Base-by-base conservation (phyloP, 306 rosid species). In the Vigna reflexopilosa region DNA sequence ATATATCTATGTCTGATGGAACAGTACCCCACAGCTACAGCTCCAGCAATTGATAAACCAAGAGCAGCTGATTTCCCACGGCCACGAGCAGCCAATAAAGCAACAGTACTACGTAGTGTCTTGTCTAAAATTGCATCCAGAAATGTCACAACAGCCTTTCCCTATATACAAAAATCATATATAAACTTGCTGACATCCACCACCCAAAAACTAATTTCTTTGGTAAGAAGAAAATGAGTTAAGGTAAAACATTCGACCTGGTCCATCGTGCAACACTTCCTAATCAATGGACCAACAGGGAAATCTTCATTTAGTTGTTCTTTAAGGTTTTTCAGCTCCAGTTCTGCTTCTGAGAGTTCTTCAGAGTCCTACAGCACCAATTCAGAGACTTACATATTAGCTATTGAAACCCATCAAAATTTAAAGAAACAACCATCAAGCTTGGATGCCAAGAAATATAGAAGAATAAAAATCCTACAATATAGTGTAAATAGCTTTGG, bases 11-110 rank as follows among this genome's bases (percentile, higher is more conserved):
- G 67, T 32, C 67, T 34, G 26, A 57, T 70, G 75, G 54, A 76
- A 70, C 20, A 73, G 45, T 86, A 86, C 99, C 99, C 98, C 49
- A 91, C 91, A 78, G 99, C 97, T 83, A 93, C 42, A 72, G 99
- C 98, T 78, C 99, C 99, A 36, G 99, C 86, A 86, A 95, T 82
- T 4, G 99, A 89, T 80, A 95, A 88, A 84, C 99, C 99, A 73
- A 93, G 93, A 51, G 99, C 97, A 78, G 99, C 99, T 4, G 99
- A 95, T 83, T 95, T 95, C 13, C 99, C 99, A 75, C 99, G 97
- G 67, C 99, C 99, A 54, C 99, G 99, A 76, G 90, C 93, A 88
- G 99, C 98, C 12, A 95, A 86, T 85, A 89, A 81, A 54, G 98
- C 98, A 76, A 87, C 89, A 58, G 97, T 95, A 77, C 91, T 87